Conservation (phyloP, 495 filamentous ascomycete species). For the Xanthoparmelia taractica region DNA sequence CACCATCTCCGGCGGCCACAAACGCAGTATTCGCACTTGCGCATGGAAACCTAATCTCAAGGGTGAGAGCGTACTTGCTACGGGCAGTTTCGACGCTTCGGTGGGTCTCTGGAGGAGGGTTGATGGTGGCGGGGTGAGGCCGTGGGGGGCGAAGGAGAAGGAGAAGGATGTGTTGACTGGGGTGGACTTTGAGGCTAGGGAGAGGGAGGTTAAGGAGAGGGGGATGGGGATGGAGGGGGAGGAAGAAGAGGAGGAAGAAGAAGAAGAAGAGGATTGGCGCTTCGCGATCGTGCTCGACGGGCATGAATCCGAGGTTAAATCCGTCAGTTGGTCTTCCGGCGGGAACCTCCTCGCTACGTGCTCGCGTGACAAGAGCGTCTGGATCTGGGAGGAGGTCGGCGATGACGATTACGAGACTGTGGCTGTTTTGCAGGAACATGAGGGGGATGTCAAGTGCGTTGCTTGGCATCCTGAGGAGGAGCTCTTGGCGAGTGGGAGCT, state of each 20-base stretch:
- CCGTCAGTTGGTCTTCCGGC: slow-evolving; percentile 68
- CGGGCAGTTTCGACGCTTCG: slow-evolving; percentile 82
- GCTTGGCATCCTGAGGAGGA: slow-evolving; percentile 81
- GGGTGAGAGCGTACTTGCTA: slow-evolving; percentile 70
- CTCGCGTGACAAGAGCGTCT: slow-evolving; percentile 87
- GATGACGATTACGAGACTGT: slow-evolving; percentile 96
- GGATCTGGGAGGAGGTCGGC: slow-evolving; percentile 95
- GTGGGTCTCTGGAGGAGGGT: slow-evolving; percentile 85
- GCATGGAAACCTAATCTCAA: slow-evolving; percentile 73
- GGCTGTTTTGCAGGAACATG: slow-evolving; percentile 87
- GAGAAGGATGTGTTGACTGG: slow-evolving; percentile 26
- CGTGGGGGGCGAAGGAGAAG: no score
- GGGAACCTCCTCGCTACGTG: slow-evolving; percentile 84
- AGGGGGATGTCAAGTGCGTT: slow-evolving; percentile 89
- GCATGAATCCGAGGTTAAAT: slow-evolving; percentile 90
- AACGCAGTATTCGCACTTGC: slow-evolving; percentile 68
- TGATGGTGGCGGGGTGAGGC: no score
- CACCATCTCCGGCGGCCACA: slow-evolving; percentile 77
- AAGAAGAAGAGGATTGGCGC: slow-evolving; percentile 75
- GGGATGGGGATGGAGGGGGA: slow-evolving; percentile 21
- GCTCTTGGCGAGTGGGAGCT: slow-evolving; percentile 75
- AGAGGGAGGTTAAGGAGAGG: slow-evolving; percentile 5
- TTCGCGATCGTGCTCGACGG: slow-evolving; percentile 84
- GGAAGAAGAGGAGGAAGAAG: slow-evolving; percentile 42
- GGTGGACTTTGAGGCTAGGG: slow-evolving; percentile 13